Evolutionary conservation across 441 rosid genomes (phyloP), one percentile per base, ranked within the genome.

Genomic region (Omphalea diandra): DNA sequence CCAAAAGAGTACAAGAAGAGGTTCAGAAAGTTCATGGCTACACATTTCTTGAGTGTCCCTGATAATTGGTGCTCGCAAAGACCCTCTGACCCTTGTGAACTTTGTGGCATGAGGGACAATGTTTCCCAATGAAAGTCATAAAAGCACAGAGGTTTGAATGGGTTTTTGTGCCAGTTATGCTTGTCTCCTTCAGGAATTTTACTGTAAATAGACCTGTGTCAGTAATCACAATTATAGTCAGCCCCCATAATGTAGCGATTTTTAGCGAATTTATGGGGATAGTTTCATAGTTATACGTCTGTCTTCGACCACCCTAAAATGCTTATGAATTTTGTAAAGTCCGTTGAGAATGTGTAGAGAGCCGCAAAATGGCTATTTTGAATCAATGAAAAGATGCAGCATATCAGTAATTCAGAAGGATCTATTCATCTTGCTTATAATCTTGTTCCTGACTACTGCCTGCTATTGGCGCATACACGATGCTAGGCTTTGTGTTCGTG

Each of bases 1-100:
- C 98, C 99, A 0, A 88, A 57, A 58, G 98, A 96, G 71, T 96
- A 96, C 83, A 96, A 96, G 87, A 89, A 87, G 49, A 82, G 98
- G 79, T 93, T 95, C 85, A 84, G 97, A 70, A 95, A 90, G 75
- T 93, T 91, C 79, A 90, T 96, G 93, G 81, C 91, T 29, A 82
- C 84, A 1, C 83, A 96, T 80, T 91, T 96, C 83, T 77, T 91
- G 65, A 84, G 96, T 26, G 96, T 96, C 49, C 99, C 99, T 1
- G 97, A 96, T 64, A 78, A 83, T 18, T 95, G 99, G 99, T 91
- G 97, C 81, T 78, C 69, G 11, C 76, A 78, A 72, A 81, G 70
- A 68, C 79, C 83, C 15, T 47, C 82, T 3, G 72, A 80, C 8
- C 73, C 81, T 0, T 78, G 84, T 53, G 80, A 84, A 53, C 81